Evolutionary conservation across 1,284 basidiomycete species (phyloP), one percentile per base, ranked within the genome.

Genomic region (Microbotryomycetes sp.): DNA sequence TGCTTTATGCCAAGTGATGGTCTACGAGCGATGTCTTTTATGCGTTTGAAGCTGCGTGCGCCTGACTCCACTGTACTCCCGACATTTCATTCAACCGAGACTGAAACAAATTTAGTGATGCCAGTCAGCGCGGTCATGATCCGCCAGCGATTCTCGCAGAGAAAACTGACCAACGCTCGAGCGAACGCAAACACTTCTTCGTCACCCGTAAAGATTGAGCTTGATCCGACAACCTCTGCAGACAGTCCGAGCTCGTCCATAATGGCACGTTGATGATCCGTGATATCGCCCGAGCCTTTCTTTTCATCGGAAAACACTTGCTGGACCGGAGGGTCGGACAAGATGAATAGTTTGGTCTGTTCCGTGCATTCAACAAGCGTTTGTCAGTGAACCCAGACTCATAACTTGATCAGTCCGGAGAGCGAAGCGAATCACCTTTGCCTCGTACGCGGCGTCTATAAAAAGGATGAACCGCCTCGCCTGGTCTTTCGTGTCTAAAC

Each of bases 111-210:
- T 9, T 41, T 18, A 41, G 18, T 41, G 11, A 41, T 41, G 35
- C 18, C 35, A 41, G 35, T 11, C 35, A 41, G 18, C 35, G 9
- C 18, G 35, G 35, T 11, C 35, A 41, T 41, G 35, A n/a, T n/a
- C n/a, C n/a, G n/a, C n/a, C n/a, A n/a, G n/a, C n/a, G n/a, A n/a
- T n/a, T n/a, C n/a, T n/a, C n/a, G n/a, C n/a, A n/a, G 35, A 29
- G 13, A 11, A 45, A 56, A 63, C 66, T 45, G 47, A 68, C 66
- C 52, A 68, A 56, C 4, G 91, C 92, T 53, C 92, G 81, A 11
- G 91, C 91, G 75, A 94, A 97, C 0, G 92, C 92, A 74, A 97
- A 96, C 6, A 94, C 74, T 76, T 97, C 92, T 75, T 96, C 92
- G 71, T 96, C 91, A 4, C 91, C 90, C 0, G 85, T 86, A 74